Percentiles rank a stretch among this genome's conserved stretches.
Conservation (phyloP, 352 stramenopile species). For the Globisporangium camurandrum region DNA sequence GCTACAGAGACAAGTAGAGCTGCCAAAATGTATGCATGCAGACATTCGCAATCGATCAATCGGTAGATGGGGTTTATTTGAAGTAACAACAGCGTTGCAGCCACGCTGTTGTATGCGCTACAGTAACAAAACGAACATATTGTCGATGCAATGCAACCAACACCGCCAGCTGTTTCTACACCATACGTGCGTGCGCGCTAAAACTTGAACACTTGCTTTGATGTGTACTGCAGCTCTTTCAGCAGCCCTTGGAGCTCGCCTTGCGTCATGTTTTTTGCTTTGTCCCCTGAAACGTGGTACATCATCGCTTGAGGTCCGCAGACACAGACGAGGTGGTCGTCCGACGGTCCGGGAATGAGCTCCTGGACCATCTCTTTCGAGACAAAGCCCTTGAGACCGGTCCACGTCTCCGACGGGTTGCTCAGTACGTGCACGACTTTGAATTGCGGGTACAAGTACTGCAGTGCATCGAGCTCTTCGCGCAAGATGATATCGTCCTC, state of each 20-base stretch:
- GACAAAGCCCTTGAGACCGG: slow-evolving; percentile 62
- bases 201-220: slow-evolving; percentile 81
- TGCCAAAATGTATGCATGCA: too few relatives aligned
- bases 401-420: slow-evolving; percentile 63
- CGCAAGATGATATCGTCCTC: slow-evolving; percentile 87
- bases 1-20: too few relatives aligned
- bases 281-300: slow-evolving; percentile 84
- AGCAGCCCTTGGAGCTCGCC: slow-evolving; percentile 79
- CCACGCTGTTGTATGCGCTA: too few relatives aligned
- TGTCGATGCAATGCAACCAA: too few relatives aligned
- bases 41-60: too few relatives aligned
- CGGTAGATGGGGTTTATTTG: too few relatives aligned
- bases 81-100: too few relatives aligned
- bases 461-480: slow-evolving; percentile 77
- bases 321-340: slow-evolving; percentile 82
- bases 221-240: slow-evolving; percentile 78
- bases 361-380: slow-evolving; percentile 81
- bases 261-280: slow-evolving; percentile 81
- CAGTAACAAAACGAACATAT: too few relatives aligned
- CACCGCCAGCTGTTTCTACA: background rate
- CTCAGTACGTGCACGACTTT: slow-evolving; percentile 67
- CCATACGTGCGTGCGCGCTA: slow-evolving; percentile 19
- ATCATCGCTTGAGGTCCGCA: slow-evolving; percentile 88
- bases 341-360: slow-evolving; percentile 66
- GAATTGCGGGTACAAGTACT: slow-evolving; percentile 77